A percentile compares a stretch with the other conserved stretches of the same genome.
phyloP scores from a whole-genome alignment of 2,329 filamentous ascomycete species.

The Stachybotrys chlorohalonatus region DNA sequence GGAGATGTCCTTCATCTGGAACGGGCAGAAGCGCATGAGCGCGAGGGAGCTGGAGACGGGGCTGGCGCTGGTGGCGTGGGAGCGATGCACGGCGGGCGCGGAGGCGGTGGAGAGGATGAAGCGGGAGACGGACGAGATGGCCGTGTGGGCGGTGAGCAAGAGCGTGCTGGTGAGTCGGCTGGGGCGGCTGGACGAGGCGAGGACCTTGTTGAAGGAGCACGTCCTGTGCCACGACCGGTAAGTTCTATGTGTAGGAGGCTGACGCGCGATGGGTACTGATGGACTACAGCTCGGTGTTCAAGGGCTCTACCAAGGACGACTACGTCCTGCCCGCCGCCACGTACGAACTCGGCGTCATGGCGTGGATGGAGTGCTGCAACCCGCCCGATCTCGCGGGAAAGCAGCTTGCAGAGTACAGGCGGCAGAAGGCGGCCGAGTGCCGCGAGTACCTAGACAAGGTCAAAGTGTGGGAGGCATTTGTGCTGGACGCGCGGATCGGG shows the following conservation, averaged over 20 bases:
- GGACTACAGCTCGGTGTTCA: slow-evolving; percentile 37
- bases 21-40: slow-evolving; percentile 75
- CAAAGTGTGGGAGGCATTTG: slow-evolving; percentile 60
- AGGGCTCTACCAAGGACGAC: slow-evolving; percentile 55
- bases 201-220: slow-evolving; percentile 50
- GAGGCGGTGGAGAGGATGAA: slow-evolving; percentile 35
- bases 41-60: slow-evolving; percentile 54
- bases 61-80: slow-evolving; percentile 54
- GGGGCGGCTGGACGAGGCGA: slow-evolving; percentile 55
- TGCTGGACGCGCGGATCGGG: slow-evolving; percentile 66
- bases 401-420: slow-evolving; percentile 27
- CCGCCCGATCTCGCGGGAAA: slow-evolving; percentile 20
- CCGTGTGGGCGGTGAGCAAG: slow-evolving; percentile 56
- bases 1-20: slow-evolving; percentile 95
- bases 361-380: slow-evolving; percentile 61
- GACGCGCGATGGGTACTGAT: background rate
- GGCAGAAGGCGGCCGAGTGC: slow-evolving; percentile 49
- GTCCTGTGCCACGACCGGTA: slow-evolving; percentile 58
- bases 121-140: slow-evolving; percentile 49
- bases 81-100: slow-evolving; percentile 43
- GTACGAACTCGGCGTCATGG: slow-evolving; percentile 78
- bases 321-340: slow-evolving; percentile 66
- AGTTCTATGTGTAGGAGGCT: slow-evolving; percentile 12
- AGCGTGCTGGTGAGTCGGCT: slow-evolving; percentile 58
- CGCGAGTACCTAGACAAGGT: slow-evolving; percentile 57